These are phyloP conservation scores for Xylaria polymorpha DNA, from an alignment of 2,329 filamentous ascomycete genomes.

Conservation along the genomic window DNA sequence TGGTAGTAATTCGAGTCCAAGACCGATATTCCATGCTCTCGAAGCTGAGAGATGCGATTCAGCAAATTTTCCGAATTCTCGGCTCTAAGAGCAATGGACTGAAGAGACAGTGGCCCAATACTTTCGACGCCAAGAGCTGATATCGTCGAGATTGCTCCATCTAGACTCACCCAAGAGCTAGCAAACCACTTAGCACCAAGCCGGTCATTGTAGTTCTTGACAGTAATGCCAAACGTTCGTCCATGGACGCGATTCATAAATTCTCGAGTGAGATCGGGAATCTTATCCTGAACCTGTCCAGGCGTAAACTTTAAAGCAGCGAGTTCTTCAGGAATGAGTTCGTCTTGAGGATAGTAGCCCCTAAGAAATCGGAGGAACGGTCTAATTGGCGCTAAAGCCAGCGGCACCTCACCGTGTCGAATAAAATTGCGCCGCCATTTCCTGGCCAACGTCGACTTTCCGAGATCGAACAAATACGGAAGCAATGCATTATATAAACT, in stretches of 20 bases:
- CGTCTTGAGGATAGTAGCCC: slow-evolving; percentile 58
- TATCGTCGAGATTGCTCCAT: slow-evolving; percentile 74
- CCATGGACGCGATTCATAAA: slow-evolving; percentile 55
- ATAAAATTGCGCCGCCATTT: slow-evolving; percentile 61
- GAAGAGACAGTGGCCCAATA: slow-evolving; percentile 81
- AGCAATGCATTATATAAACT: slow-evolving; percentile 63
- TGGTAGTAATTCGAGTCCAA: slow-evolving; percentile 72
- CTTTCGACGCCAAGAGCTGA: slow-evolving; percentile 76
- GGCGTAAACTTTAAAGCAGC: slow-evolving; percentile 30
- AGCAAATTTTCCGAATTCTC: slow-evolving; percentile 66
- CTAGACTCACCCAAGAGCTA: slow-evolving; percentile 74
- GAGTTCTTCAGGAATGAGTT: slow-evolving; percentile 52
- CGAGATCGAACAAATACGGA: slow-evolving; percentile 62
- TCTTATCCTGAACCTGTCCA: slow-evolving; percentile 30
- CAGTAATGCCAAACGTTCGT: slow-evolving; percentile 53
- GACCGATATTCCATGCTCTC: slow-evolving; percentile 70
- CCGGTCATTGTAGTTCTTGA: slow-evolving; percentile 70
- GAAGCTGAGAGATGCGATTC: slow-evolving; percentile 69
- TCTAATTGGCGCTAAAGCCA: slow-evolving; percentile 52
- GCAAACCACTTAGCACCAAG: slow-evolving; percentile 87
- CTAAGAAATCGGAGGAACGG: slow-evolving; percentile 62
- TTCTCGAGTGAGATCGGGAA: slow-evolving; percentile 49
- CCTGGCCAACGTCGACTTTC: slow-evolving; percentile 57
- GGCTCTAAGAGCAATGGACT: slow-evolving; percentile 79
- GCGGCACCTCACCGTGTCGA: slow-evolving; percentile 56